phyloP scores from a whole-genome alignment of 345 rosid genomes.

The Chamaenerion angustifolium region DNA sequence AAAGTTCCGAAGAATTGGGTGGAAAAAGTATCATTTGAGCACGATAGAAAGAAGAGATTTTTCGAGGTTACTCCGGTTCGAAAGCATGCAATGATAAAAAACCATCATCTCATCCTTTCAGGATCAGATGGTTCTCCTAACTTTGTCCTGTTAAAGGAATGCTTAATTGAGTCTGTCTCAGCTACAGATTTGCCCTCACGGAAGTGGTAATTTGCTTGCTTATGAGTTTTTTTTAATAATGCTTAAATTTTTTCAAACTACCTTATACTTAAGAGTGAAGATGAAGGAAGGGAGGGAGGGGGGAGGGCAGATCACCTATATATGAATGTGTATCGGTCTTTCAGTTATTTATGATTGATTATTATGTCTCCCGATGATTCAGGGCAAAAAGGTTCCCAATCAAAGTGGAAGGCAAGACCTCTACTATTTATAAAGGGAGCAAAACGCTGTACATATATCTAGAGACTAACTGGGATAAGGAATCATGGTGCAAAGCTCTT shows the following conservation, averaged over 20 bases:
- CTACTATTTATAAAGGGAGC: constrained; percentile 49
- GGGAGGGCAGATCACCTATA: no score
- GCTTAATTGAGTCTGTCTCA: constrained; percentile 75
- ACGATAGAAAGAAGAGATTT: constrained; percentile 39
- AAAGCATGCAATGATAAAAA: constrained; percentile 46
- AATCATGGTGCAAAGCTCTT: constrained; percentile 94
- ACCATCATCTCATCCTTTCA: constrained; percentile 34
- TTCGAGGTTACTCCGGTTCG: constrained; percentile 55
- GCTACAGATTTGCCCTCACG: constrained; percentile 50
- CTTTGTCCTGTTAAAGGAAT: constrained; percentile 36
- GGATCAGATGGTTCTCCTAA: constrained; percentile 36
- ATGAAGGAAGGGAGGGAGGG: no score
- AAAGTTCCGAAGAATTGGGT: constrained; percentile 33
- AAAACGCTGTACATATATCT: constrained; percentile 51
- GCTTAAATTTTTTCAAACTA: no score
- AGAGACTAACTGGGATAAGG: constrained; percentile 98
- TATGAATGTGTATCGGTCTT: no score
- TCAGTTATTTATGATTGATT: no score
- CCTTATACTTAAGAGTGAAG: no score
- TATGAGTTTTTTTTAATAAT: background rate
- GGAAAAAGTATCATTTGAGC: constrained; percentile 38
- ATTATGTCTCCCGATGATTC: background rate
- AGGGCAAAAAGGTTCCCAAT: constrained; percentile 93
- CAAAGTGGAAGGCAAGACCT: constrained; percentile 53
- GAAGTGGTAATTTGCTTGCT: constrained; percentile 47